Percentiles rank a stretch among this genome's conserved stretches.
phyloP scores from a whole-genome alignment of 306 rosid genomes.

The Pachyrhizus erosus region DNA sequence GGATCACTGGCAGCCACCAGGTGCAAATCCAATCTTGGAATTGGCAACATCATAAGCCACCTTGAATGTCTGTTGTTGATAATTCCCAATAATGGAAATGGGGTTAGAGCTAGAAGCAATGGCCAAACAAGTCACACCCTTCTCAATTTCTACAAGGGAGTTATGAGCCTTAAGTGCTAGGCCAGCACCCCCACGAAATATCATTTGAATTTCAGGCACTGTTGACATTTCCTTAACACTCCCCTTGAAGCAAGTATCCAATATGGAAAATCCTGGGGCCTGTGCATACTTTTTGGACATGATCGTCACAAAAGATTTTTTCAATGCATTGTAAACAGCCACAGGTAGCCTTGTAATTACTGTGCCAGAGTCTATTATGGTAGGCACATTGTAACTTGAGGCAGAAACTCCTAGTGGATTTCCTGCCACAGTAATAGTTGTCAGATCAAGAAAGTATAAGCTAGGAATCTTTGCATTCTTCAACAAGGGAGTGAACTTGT shows the following conservation, averaged over 20 bases:
- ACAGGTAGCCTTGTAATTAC: slow-evolving; percentile 70
- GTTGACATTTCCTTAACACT: slow-evolving; percentile 31
- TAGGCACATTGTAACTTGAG: slow-evolving; percentile 59
- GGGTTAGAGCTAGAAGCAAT: slow-evolving; percentile 45
- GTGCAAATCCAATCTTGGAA: slow-evolving; percentile 64
- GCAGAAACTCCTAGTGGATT: slow-evolving; percentile 51
- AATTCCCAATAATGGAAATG: slow-evolving; percentile 63
- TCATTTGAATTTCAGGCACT: slow-evolving; percentile 50
- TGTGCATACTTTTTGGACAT: slow-evolving; percentile 52
- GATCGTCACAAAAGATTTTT: slow-evolving; percentile 46
- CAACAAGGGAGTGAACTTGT: slow-evolving; percentile 62
- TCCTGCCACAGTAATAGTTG: slow-evolving; percentile 54
- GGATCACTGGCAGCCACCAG: slow-evolving; percentile 63
- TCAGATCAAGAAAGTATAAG: slow-evolving; percentile 54
- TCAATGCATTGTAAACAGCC: slow-evolving; percentile 51
- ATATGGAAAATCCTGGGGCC: slow-evolving; percentile 48
- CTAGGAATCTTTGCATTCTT: slow-evolving; percentile 44
- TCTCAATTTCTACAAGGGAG: slow-evolving; percentile 44
- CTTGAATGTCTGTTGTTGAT: slow-evolving; percentile 60
- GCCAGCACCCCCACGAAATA: slow-evolving; percentile 58
- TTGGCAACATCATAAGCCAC: slow-evolving; percentile 63
- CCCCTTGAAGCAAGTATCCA: slow-evolving; percentile 64
- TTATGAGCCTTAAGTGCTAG: slow-evolving; percentile 49
- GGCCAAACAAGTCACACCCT: slow-evolving; percentile 59
- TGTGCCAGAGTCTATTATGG: slow-evolving; percentile 75